These are phyloP conservation scores for Narthecium ossifragum DNA, from an alignment of 106 monocot genomes.

Conservation along the genomic window DNA sequence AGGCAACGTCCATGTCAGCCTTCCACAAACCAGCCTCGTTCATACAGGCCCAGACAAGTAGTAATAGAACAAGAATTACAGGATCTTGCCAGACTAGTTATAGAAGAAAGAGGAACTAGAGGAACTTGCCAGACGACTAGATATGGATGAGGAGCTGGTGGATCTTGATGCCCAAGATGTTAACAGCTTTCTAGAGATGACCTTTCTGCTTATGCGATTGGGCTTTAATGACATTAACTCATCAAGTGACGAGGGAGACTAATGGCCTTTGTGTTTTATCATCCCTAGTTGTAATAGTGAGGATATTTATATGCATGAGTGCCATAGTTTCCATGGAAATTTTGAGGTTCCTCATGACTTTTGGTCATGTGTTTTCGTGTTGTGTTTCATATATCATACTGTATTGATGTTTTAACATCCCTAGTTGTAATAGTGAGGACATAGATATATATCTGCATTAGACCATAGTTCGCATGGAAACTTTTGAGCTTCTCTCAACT, in stretches of 20 bases:
- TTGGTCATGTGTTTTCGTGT: no score
- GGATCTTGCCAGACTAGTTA: not conserved
- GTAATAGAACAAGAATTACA: not conserved
- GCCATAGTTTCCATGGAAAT: not conserved
- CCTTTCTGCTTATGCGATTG: constrained; percentile 4
- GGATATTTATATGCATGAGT: constrained; percentile 1
- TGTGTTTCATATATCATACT: no score
- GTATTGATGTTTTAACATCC: not conserved
- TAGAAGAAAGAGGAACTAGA: not conserved
- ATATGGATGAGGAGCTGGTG: constrained; percentile 1
- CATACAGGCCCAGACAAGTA: not conserved
- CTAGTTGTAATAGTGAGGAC: not conserved
- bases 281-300: not conserved
- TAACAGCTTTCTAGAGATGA: not conserved
- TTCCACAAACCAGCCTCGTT: not conserved
- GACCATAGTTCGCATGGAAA: not conserved
- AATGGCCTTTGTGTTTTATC: not conserved
- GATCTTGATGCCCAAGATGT: constrained; percentile 3
- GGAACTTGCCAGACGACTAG: not conserved
- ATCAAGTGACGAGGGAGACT: not conserved
- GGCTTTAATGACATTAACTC: not conserved
- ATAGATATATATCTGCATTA: constrained; percentile 1
- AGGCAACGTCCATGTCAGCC: not conserved
- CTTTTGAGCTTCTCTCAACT: no score
- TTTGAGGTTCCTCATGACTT: no score